phyloP scores from a whole-genome alignment of 2,329 filamentous ascomycete genomes.

The Ceratocystis ficicola region DNA sequence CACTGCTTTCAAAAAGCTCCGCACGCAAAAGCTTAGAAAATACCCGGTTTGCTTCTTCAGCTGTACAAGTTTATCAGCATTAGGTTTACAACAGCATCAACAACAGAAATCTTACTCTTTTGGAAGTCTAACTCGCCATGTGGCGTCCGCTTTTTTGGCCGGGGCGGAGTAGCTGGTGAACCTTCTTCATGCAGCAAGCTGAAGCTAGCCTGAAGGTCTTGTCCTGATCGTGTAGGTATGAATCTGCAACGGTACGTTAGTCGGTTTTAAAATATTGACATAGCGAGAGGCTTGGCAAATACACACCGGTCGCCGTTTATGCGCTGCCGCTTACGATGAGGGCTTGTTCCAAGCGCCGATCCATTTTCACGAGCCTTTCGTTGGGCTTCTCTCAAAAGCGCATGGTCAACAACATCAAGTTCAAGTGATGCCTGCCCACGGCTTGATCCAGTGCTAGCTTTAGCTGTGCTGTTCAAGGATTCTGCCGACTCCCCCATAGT shows the following conservation, averaged over 20 bases:
- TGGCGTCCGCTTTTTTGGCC: constrained; percentile 68
- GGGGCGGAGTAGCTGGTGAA: constrained; percentile 82
- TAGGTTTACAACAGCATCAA: neutral
- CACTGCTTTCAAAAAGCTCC: constrained; percentile 82
- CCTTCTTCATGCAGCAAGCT: constrained; percentile 84
- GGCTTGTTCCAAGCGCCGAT: constrained; percentile 42
- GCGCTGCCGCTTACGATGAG: constrained; percentile 46
- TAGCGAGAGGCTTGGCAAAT: neutral
- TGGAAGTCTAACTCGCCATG: constrained; percentile 91
- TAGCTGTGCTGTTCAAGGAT: constrained; percentile 19
- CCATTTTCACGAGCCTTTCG: constrained; percentile 32
- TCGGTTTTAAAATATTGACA: constrained; percentile 24
- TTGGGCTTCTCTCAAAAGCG: constrained; percentile 41
- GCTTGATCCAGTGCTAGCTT: constrained; percentile 22
- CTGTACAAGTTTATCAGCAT: constrained; percentile 31
- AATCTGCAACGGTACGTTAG: constrained; percentile 48
- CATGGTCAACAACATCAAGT: constrained; percentile 39
- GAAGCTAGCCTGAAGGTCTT: constrained; percentile 87
- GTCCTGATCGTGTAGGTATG: constrained; percentile 84
- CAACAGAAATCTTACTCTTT: constrained; percentile 50
- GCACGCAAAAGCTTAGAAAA: constrained; percentile 79
- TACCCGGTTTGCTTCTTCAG: constrained; percentile 87
- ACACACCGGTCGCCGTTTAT: constrained; percentile 50
- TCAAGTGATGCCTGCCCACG: constrained; percentile 35
- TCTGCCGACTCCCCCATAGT: neutral